phyloP scores from a whole-genome alignment of 2,329 filamentous ascomycete genomes.

The Pseudofabraea citricarpa region DNA sequence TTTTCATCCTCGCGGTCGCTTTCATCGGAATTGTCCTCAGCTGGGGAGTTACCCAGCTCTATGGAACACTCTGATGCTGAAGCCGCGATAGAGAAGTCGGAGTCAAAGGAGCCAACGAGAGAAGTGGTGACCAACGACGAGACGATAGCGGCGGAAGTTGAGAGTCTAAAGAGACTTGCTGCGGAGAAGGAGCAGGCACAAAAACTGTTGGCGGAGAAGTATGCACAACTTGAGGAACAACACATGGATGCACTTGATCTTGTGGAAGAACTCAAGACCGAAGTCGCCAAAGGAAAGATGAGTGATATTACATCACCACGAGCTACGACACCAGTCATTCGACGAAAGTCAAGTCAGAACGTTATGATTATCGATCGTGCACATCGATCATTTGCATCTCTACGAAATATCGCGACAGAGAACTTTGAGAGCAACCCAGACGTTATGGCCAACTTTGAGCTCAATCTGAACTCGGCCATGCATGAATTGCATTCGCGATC shows the following conservation, averaged over 20 bases:
- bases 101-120: constrained; percentile 15
- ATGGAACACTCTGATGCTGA: constrained; percentile 59
- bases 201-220: constrained; percentile 67
- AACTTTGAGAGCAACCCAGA: constrained; percentile 81
- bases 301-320: constrained; percentile 50
- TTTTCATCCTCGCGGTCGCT: constrained; percentile 83
- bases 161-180: constrained; percentile 65
- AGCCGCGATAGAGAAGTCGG: constrained; percentile 35
- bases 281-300: constrained; percentile 73
- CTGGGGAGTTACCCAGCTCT: constrained; percentile 68
- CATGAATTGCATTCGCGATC: constrained; percentile 83
- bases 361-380: constrained; percentile 84
- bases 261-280: constrained; percentile 85
- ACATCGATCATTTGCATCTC: constrained; percentile 82
- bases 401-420: constrained; percentile 83
- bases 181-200: constrained; percentile 74
- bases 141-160: constrained; percentile 59
- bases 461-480: constrained; percentile 88
- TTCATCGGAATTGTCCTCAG: constrained; percentile 89
- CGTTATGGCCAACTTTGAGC: constrained; percentile 84
- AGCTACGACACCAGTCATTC: constrained; percentile 71
- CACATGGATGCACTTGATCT: constrained; percentile 79
- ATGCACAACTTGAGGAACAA: constrained; percentile 75
- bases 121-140: constrained; percentile 35
- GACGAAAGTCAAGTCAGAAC: constrained; percentile 88